Base-by-base conservation (phyloP, 352 stramenopile species). In the Phytophthora colocasiae region DNA sequence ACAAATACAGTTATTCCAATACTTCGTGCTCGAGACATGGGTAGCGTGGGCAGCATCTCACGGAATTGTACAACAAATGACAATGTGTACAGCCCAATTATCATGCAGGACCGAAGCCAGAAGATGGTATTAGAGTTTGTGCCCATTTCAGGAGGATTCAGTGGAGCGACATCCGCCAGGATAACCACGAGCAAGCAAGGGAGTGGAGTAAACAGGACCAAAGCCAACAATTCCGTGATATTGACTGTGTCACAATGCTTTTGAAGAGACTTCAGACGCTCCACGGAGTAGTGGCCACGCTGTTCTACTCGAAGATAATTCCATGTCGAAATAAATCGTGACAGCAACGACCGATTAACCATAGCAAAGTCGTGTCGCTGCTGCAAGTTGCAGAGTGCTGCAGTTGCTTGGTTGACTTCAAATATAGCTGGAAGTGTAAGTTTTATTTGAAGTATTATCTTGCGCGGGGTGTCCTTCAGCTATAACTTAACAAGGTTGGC, bases 1-100 rank as follows among this genome's bases (percentile, higher is more conserved):
- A 71, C 63, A n/a, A 71, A 52, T 19, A 26, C 32, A 4, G 55
- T 66, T 6, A 71, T 66, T 12, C 39, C 31, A 40, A 66, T 44
- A 31, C 46, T 44, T 1, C 49, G 56, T 26, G 5, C 15, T 45
- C 29, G 22, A 45, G 64, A 59, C 31, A 67, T 55, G 9, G 48
- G 31, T 14, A 36, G 8, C 9, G 12, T 10, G 9, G 31, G 31
- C 12, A 36, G 31, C 31, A 36, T 36, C 9, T 36, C 31, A 4
- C 9, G 31, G 31, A 36, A 36, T 36, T 36, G 31, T 14, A 36
- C 31, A 10, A 36, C 43, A 48, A 48, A 48, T 3, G 43, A 48
- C 19, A 48, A n/a, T 27, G 43, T 48, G 26, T n/a, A 48, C 10
- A 48, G 14, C 43, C 43, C 24, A 10, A 48, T 24, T 3, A 48